Evolutionary conservation across 441 rosid species (phyloP).

Genomic region (Adansonia gregorii): DNA sequence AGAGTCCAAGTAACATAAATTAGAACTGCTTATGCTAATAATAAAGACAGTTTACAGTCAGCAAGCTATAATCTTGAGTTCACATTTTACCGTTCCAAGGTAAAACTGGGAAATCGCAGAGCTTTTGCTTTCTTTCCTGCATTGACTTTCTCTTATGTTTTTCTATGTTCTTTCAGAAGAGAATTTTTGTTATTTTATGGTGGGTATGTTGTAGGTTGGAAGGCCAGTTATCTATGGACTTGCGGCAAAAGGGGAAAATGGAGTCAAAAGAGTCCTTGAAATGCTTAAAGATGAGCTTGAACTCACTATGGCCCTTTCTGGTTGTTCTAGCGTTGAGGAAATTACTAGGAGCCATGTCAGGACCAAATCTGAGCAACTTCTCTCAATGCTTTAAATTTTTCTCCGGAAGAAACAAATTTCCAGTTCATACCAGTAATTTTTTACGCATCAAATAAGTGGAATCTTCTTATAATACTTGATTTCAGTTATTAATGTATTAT

Average conservation of each 20-base stretch:
- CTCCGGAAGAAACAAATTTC: background rate
- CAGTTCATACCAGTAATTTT: background rate
- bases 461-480: background rate
- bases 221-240: slow-evolving; percentile 76
- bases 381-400: slow-evolving; percentile 48
- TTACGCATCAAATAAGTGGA: background rate
- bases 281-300: slow-evolving; percentile 83
- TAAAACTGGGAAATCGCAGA: background rate
- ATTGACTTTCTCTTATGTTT: background rate
- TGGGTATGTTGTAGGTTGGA: slow-evolving; percentile 58
- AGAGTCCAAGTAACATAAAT: too few relatives aligned
- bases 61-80: too few relatives aligned
- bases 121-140: background rate
- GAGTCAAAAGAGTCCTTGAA: slow-evolving; percentile 61
- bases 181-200: background rate
- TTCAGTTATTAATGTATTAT: too few relatives aligned
- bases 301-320: slow-evolving; percentile 78
- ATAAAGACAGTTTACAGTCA: too few relatives aligned
- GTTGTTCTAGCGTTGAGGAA: slow-evolving; percentile 63
- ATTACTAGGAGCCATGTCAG: slow-evolving; percentile 66
- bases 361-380: slow-evolving; percentile 43
- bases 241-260: slow-evolving; percentile 80
- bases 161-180: background rate
- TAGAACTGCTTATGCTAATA: too few relatives aligned
- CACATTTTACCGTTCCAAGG: background rate